Percentiles rank a stretch among this genome's conserved stretches.
These are phyloP conservation scores for Purshia tridentata DNA, from an alignment of 306 rosid species.

Conservation along the genomic window DNA sequence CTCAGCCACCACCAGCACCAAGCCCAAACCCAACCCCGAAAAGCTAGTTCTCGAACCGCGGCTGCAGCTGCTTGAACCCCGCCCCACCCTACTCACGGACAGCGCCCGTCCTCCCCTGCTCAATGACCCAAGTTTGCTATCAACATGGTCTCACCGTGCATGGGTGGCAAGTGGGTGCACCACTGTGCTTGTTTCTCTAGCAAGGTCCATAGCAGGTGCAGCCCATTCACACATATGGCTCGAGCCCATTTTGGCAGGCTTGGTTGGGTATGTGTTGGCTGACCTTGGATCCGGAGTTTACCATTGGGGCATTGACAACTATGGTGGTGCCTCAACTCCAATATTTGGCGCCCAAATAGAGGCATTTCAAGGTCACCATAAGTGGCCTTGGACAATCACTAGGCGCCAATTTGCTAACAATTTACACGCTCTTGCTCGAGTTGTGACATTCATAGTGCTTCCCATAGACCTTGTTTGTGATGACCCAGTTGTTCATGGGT, in stretches of 20 bases:
- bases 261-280: slow-evolving; percentile 67
- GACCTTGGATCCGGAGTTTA: slow-evolving; percentile 90
- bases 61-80: background rate
- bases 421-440: slow-evolving; percentile 65
- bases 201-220: slow-evolving; percentile 44
- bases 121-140: slow-evolving; percentile 53
- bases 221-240: slow-evolving; percentile 37
- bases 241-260: slow-evolving; percentile 45
- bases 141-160: slow-evolving; percentile 81
- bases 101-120: slow-evolving; percentile 27
- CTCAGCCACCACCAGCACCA: slow-evolving; percentile 34
- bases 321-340: slow-evolving; percentile 63
- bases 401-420: slow-evolving; percentile 85
- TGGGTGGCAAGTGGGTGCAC: slow-evolving; percentile 71
- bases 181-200: slow-evolving; percentile 43
- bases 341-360: slow-evolving; percentile 75
- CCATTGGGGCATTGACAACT: slow-evolving; percentile 90
- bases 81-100: background rate
- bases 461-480: slow-evolving; percentile 56
- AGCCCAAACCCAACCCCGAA: slow-evolving; percentile 18
- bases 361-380: slow-evolving; percentile 91
- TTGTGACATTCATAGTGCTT: slow-evolving; percentile 55
- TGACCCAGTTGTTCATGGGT: slow-evolving; percentile 53
- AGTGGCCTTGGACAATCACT: slow-evolving; percentile 87
- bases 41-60: slow-evolving; percentile 32